Evolutionary conservation across 2,329 filamentous ascomycete genomes (phyloP).

Genomic region (Drechmeria coniospora): DNA sequence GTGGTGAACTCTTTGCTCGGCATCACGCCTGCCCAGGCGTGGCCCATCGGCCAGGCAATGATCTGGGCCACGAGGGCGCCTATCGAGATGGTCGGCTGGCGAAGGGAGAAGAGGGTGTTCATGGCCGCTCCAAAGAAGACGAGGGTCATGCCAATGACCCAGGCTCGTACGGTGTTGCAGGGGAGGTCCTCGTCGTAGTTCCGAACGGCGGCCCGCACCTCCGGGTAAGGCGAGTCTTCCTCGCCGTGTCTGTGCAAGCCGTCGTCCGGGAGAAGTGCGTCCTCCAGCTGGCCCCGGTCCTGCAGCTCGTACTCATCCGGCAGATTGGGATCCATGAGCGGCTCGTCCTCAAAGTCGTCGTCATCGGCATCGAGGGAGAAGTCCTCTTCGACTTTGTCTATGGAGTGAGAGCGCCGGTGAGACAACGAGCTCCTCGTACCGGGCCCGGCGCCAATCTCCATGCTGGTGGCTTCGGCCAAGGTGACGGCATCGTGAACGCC

Average conservation of each 20-base stretch:
- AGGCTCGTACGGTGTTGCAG: conserved; percentile 50
- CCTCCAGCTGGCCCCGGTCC: conserved; percentile 11
- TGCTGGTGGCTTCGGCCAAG: conserved; percentile 9
- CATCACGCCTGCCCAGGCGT: conserved; percentile 42
- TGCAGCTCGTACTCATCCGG: conserved; percentile 24
- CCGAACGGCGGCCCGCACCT: conserved; percentile 47
- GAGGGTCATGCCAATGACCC: conserved; percentile 44
- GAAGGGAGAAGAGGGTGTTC: conserved; percentile 49
- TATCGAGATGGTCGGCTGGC: conserved; percentile 45
- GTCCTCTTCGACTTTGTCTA: conserved; percentile 14
- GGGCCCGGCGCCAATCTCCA: conserved; percentile 6
- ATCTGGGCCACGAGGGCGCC: conserved; percentile 48
- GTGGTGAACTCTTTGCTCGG: conserved; percentile 32
- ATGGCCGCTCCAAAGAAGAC: conserved; percentile 41
- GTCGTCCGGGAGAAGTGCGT: conserved; percentile 4
- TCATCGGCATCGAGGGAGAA: conserved; percentile 28
- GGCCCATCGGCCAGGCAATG: conserved; percentile 47
- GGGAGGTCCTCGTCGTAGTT: conserved; percentile 51
- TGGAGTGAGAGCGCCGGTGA: conserved; percentile 9
- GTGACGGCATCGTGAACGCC: neutral
- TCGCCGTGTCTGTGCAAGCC: conserved; percentile 22
- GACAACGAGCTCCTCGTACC: conserved; percentile 14
- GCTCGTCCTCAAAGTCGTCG: conserved; percentile 35
- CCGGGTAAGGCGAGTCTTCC: conserved; percentile 49
- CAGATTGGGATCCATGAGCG: conserved; percentile 38